These are phyloP conservation scores for Bassia scoparia DNA, from an alignment of 148 eudicot genomes.

Conservation along the genomic window DNA sequence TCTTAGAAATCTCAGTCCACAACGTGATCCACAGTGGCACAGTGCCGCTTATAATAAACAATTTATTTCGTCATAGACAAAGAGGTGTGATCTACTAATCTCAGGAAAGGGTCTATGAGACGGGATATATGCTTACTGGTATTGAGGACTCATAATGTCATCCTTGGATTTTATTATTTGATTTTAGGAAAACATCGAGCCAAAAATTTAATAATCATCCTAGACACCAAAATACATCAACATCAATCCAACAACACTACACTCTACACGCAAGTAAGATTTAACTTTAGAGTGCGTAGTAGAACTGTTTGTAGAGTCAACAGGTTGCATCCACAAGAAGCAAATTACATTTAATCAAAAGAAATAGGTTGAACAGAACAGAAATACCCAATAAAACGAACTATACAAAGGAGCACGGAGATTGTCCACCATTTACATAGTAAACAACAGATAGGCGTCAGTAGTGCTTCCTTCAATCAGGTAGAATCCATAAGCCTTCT, in stretches of 20 bases:
- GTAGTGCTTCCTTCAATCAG: slow-evolving; percentile 74
- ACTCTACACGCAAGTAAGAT: no score
- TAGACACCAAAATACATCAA: not conserved
- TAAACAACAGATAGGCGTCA: slow-evolving; percentile 81
- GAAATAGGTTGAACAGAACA: not conserved
- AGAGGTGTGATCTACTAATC: not conserved
- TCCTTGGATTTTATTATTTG: not conserved
- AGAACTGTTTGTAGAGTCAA: no score
- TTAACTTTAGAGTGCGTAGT: no score
- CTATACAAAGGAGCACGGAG: slow-evolving; percentile 91
- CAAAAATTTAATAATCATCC: not conserved
- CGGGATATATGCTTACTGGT: not conserved
- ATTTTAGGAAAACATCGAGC: not conserved
- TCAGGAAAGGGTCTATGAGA: not conserved
- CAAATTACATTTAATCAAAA: not conserved
- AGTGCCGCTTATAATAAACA: no score
- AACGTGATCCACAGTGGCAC: not conserved
- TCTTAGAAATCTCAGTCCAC: not conserved
- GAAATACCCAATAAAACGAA: not conserved
- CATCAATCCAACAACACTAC: no score
- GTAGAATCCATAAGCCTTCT: slow-evolving; percentile 75
- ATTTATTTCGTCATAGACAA: no score
- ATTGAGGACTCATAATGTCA: not conserved
- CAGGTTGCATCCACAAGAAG: not conserved
- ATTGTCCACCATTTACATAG: slow-evolving; percentile 87